Percentiles rank a stretch among this genome's conserved stretches.
Conservation (phyloP, 1,284 basidiomycete species). For the Malassezia globosa region DNA sequence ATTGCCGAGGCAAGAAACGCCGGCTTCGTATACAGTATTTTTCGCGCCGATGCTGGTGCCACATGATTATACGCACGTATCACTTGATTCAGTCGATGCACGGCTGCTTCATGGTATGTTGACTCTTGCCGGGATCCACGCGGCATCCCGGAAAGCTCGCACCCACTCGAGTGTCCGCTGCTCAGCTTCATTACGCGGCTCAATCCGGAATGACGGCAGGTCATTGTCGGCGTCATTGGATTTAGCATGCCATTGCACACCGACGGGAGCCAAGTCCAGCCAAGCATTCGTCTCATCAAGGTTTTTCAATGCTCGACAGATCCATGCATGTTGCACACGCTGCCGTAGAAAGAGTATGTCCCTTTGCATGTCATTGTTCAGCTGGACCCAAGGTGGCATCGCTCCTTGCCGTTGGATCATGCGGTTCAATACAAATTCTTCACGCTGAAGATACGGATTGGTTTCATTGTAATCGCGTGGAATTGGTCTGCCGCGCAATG, state of each 20-base stretch:
- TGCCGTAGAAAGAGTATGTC: conserved; percentile 58
- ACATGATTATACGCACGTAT: conserved; percentile 32
- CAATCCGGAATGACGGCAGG: conserved; percentile 48
- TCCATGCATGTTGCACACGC: conserved; percentile 56
- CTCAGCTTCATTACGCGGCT: conserved; percentile 28
- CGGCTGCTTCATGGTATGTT: conserved; percentile 22
- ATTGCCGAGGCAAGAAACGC: conserved; percentile 1
- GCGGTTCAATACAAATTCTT: conserved; percentile 61
- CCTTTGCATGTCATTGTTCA: conserved; percentile 59
- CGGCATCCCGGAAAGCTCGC: conserved; percentile 55
- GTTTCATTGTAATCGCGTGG: conserved; percentile 56
- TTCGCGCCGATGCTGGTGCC: conserved; percentile 30
- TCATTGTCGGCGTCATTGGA: neutral
- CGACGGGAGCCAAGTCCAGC: conserved; percentile 37
- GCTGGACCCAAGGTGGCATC: conserved; percentile 79
- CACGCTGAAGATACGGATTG: conserved; percentile 56
- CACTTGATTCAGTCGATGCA: conserved; percentile 29
- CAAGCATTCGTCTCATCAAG: conserved; percentile 52
- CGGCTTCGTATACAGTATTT: conserved; percentile 8
- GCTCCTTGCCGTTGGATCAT: conserved; percentile 74
- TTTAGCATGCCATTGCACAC: conserved; percentile 40
- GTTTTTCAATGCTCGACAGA: conserved; percentile 57
- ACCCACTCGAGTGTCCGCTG: conserved; percentile 35
- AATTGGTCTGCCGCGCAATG: conserved; percentile 65
- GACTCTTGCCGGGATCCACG: conserved; percentile 64